These are phyloP conservation scores for Kurtzmaniella fragi DNA, from an alignment of 805 yeast genomes.

Conservation along the genomic window DNA sequence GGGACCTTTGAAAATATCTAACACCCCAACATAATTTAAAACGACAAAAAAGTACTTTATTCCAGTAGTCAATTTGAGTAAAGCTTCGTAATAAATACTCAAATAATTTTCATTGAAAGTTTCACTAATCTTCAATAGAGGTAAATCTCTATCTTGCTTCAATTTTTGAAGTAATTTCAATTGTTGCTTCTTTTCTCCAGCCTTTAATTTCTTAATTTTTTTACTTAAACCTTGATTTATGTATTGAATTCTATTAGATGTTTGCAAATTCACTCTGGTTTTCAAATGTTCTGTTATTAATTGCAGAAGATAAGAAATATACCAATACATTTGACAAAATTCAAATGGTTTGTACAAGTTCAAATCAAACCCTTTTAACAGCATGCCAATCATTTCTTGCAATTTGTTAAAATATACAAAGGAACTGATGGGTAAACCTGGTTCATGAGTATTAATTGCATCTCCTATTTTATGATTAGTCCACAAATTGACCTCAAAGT, in stretches of 20 bases:
- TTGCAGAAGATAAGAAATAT: constrained; percentile 45
- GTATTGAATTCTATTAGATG: constrained; percentile 30
- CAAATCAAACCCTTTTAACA: constrained; percentile 68
- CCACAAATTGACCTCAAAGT: constrained; percentile 47
- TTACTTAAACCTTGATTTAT: constrained; percentile 32
- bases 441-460: constrained; percentile 15
- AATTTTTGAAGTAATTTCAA: constrained; percentile 22
- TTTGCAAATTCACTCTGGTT: constrained; percentile 26
- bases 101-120: constrained; percentile 18
- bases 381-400: constrained; percentile 65
- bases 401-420: constrained; percentile 67
- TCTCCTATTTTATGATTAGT: constrained; percentile 35
- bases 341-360: constrained; percentile 74
- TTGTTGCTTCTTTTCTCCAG: constrained; percentile 45
- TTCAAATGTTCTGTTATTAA: constrained; percentile 38
- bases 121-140: constrained; percentile 23
- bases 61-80: constrained; percentile 16
- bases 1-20: constrained; percentile 22
- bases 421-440: constrained; percentile 63
- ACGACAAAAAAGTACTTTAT: constrained; percentile 12
- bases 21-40: constrained; percentile 13
- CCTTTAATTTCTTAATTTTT: constrained; percentile 43
- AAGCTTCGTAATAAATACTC: constrained; percentile 13
- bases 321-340: constrained; percentile 63
- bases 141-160: constrained; percentile 28